Evolutionary conservation across 768 basidiomycete species (phyloP).

Genomic region (Clavaria fumosa): DNA sequence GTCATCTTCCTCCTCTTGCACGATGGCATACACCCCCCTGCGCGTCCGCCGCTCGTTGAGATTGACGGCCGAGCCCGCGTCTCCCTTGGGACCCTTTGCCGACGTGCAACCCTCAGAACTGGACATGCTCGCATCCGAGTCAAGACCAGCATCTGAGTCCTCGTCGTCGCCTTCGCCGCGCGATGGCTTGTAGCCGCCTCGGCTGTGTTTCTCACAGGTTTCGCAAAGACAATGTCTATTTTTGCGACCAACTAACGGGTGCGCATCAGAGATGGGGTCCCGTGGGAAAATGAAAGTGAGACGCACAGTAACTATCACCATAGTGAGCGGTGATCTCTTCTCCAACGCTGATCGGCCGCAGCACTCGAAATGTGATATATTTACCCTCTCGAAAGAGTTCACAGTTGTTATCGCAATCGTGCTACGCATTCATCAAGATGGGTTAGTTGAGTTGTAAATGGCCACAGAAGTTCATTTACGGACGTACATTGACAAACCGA

Average conservation of each 20-base stretch:
- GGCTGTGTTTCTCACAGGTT: slow-evolving; percentile 64
- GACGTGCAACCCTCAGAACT: too few relatives aligned
- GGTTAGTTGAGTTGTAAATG: slow-evolving; percentile 11
- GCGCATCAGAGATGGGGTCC: slow-evolving; percentile 8
- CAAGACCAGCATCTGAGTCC: slow-evolving; percentile 25
- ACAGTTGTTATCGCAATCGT: slow-evolving; percentile 82
- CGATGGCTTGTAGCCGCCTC: slow-evolving; percentile 58
- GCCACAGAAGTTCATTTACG: slow-evolving; percentile 4
- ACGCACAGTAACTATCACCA: slow-evolving; percentile 82
- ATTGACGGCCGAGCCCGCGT: too few relatives aligned
- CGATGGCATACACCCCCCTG: slow-evolving; percentile 65
- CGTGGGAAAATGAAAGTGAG: slow-evolving; percentile 11
- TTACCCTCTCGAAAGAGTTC: slow-evolving; percentile 79
- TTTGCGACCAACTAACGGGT: slow-evolving; percentile 38
- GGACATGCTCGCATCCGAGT: slow-evolving; percentile 38
- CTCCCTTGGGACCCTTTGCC: too few relatives aligned
- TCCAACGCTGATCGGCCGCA: slow-evolving; percentile 61
- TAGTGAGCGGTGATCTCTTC: slow-evolving; percentile 87
- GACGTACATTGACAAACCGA: slow-evolving; percentile 79
- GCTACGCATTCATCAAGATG: slow-evolving; percentile 29
- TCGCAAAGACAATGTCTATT: slow-evolving; percentile 74
- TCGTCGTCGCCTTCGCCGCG: slow-evolving; percentile 34
- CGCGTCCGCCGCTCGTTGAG: slow-evolving; percentile 70
- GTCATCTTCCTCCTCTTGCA: slow-evolving; percentile 41
- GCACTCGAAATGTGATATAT: slow-evolving; percentile 78